phyloP scores from a whole-genome alignment of 768 basidiomycete species.

The Naganishia onofrii region DNA sequence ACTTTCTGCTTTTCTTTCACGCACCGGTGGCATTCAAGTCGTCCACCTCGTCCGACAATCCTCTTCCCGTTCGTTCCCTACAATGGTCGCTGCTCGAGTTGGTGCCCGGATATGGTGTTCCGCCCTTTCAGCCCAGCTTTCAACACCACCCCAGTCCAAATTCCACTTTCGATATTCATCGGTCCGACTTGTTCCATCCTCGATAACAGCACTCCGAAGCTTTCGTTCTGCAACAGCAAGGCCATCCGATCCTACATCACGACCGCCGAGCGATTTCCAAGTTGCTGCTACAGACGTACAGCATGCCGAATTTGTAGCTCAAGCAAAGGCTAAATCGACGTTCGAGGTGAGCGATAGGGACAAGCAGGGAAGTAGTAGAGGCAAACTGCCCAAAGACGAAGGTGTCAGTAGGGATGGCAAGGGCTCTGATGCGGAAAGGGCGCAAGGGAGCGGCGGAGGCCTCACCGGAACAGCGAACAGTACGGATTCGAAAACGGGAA shows the following conservation, averaged over 20 bases:
- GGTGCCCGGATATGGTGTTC: background rate
- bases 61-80: background rate
- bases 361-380: conserved; percentile 1
- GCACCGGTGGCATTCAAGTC: no score
- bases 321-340: conserved; percentile 18
- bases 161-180: background rate
- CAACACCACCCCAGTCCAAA: background rate
- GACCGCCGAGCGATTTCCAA: conserved; percentile 1
- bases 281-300: conserved; percentile 20
- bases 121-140: background rate
- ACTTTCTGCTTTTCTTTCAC: no score
- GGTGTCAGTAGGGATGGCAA: background rate
- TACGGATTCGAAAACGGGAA: background rate
- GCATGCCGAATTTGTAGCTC: conserved; percentile 27
- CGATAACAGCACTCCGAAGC: background rate
- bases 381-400: background rate
- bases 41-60: no score
- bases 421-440: background rate
- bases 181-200: conserved; percentile 5
- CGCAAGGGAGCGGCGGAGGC: background rate
- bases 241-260: background rate
- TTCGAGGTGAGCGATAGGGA: conserved; percentile 10
- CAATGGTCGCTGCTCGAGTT: background rate
- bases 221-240: background rate
- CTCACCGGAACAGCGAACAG: background rate